Evolutionary conservation across 345 rosid genomes (phyloP).

Genomic region (Dipteronia dyeriana): DNA sequence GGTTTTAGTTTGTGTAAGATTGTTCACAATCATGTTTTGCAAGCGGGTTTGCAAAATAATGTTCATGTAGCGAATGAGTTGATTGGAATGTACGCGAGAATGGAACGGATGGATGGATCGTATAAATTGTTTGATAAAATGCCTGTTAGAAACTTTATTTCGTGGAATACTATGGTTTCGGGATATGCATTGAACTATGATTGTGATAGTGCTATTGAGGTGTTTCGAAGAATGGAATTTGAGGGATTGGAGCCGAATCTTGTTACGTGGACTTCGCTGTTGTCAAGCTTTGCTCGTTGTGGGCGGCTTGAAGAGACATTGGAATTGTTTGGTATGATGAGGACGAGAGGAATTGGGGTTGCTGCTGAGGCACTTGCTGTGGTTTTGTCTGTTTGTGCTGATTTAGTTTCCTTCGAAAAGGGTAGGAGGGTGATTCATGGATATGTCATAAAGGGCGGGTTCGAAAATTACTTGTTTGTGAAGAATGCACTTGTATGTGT

Average conservation of each 20-base stretch:
- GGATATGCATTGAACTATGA: conserved; percentile 52
- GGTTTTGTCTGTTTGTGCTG: conserved; percentile 58
- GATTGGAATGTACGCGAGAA: conserved; percentile 52
- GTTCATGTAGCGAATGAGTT: conserved; percentile 64
- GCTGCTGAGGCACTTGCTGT: conserved; percentile 58
- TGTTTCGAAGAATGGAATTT: conserved; percentile 55
- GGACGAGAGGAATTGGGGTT: conserved; percentile 36
- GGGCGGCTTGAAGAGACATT: conserved; percentile 43
- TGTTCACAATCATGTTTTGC: conserved; percentile 54
- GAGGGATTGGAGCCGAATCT: conserved; percentile 60
- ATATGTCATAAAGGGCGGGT: conserved; percentile 57
- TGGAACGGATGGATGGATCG: conserved; percentile 46
- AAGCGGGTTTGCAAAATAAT: conserved; percentile 43
- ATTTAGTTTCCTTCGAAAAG: conserved; percentile 27
- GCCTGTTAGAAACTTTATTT: conserved; percentile 46
- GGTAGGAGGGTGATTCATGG: conserved; percentile 56
- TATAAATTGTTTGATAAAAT: conserved; percentile 59
- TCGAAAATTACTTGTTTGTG: conserved; percentile 52
- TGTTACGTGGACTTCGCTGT: conserved; percentile 71
- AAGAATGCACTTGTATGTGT: conserved; percentile 52
- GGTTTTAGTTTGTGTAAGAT: conserved; percentile 31
- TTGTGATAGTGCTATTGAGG: conserved; percentile 47
- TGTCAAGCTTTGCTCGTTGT: conserved; percentile 63
- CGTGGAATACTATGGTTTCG: conserved; percentile 72
- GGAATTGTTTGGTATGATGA: conserved; percentile 51